Conservation (phyloP, 768 basidiomycete species). For the Agaricus subrufescens region DNA sequence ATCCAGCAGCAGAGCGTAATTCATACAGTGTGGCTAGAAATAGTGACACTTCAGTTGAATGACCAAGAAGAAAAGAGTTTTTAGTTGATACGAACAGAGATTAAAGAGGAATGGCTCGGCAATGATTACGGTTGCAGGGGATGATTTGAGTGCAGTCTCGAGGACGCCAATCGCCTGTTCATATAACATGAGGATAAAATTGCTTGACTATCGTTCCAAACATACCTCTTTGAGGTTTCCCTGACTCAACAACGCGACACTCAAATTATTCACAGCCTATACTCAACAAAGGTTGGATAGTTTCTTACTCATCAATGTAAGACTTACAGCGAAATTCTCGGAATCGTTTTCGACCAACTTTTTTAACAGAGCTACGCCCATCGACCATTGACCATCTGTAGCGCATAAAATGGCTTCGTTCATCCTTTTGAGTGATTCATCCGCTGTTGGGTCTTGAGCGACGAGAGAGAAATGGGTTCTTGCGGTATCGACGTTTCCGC, state of each 20-base stretch:
- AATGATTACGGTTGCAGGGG: slow-evolving; percentile 67
- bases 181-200: background rate
- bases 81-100: slow-evolving; percentile 48
- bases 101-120: slow-evolving; percentile 87
- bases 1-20: slow-evolving; percentile 64
- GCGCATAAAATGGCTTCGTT: slow-evolving; percentile 63
- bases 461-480: slow-evolving; percentile 52
- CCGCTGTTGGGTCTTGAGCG: slow-evolving; percentile 36
- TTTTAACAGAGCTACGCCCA: slow-evolving; percentile 41
- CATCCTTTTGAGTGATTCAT: slow-evolving; percentile 46
- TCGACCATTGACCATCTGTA: slow-evolving; percentile 68
- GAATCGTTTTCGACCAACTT: slow-evolving; percentile 46
- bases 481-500: slow-evolving; percentile 60
- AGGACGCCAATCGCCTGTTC: slow-evolving; percentile 64
- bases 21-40: slow-evolving; percentile 75
- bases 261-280: slow-evolving; percentile 73
- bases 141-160: slow-evolving; percentile 54
- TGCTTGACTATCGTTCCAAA: background rate
- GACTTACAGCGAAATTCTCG: slow-evolving; percentile 54
- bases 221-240: slow-evolving; percentile 69
- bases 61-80: background rate
- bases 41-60: background rate
- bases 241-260: slow-evolving; percentile 65
- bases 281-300: background rate
- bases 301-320: background rate